Evolutionary conservation across 768 basidiomycete genomes (phyloP).

Genomic region (Suillus subluteus): DNA sequence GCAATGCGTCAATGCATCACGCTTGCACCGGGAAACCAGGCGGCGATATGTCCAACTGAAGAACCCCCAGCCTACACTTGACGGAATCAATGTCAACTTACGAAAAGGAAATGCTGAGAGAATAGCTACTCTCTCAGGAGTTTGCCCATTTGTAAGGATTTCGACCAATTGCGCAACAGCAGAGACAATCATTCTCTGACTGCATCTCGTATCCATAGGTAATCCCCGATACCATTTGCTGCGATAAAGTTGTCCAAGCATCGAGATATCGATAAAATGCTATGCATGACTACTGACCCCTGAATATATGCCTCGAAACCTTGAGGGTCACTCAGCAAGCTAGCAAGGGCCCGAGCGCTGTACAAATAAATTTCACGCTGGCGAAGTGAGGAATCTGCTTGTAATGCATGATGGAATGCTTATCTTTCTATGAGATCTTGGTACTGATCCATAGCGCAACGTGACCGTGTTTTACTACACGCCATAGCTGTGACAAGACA

Average conservation of each 20-base stretch:
- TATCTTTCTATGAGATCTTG: slow-evolving; percentile 24
- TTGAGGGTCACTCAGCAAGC: slow-evolving; percentile 20
- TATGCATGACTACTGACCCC: slow-evolving; percentile 17
- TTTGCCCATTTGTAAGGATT: slow-evolving; percentile 14
- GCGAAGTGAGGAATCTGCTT: slow-evolving; percentile 13
- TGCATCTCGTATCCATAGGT: slow-evolving; percentile 24
- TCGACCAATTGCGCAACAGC: slow-evolving; percentile 19
- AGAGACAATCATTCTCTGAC: slow-evolving; percentile 21
- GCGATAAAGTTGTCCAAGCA: slow-evolving; percentile 19
- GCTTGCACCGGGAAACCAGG: slow-evolving; percentile 23
- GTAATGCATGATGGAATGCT: slow-evolving; percentile 17
- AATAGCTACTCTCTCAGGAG: slow-evolving; percentile 25
- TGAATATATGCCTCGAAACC: slow-evolving; percentile 18
- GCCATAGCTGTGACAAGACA: slow-evolving; percentile 23
- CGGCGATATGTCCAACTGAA: slow-evolving; percentile 23
- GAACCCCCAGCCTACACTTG: not conserved
- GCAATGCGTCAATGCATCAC: slow-evolving; percentile 12
- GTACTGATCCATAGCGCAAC: slow-evolving; percentile 22
- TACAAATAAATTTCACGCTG: slow-evolving; percentile 18
- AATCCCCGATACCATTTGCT: slow-evolving; percentile 25
- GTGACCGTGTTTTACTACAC: slow-evolving; percentile 27
- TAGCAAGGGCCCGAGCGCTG: slow-evolving; percentile 11
- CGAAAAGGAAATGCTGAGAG: slow-evolving; percentile 25
- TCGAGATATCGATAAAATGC: not conserved
- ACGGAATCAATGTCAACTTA: slow-evolving; percentile 14